Conservation (phyloP, 345 rosid species). For the Iberis pinnata region DNA sequence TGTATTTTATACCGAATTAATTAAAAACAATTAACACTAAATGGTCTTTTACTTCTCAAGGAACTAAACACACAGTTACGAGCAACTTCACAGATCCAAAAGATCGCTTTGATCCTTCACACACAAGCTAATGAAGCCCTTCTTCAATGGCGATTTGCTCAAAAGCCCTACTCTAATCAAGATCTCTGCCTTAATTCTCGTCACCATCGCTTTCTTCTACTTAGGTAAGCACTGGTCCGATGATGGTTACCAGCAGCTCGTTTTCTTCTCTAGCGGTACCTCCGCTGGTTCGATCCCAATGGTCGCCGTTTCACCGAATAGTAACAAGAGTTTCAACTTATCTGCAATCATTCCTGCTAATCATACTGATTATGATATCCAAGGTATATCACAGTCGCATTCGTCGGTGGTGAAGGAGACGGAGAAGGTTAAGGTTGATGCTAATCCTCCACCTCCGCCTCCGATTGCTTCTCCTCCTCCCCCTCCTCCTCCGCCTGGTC, state of each 20-base stretch:
- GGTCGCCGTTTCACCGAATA: slow-evolving; percentile 59
- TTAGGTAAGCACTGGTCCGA: slow-evolving; percentile 84
- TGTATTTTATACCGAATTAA: no score
- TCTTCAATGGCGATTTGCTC: slow-evolving; percentile 40
- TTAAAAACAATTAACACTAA: no score
- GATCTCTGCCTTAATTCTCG: slow-evolving; percentile 44
- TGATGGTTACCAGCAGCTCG: slow-evolving; percentile 50
- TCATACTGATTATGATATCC: slow-evolving; percentile 13
- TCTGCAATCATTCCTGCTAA: slow-evolving; percentile 39
- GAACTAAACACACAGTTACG: neutral
- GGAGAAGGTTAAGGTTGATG: neutral
- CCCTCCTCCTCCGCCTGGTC: slow-evolving; percentile 27
- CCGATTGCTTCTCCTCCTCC: slow-evolving; percentile 18
- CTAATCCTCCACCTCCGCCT: slow-evolving; percentile 15
- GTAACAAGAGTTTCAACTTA: slow-evolving; percentile 39
- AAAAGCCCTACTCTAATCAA: slow-evolving; percentile 40
- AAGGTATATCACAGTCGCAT: slow-evolving; percentile 1
- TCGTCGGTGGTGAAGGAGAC: slow-evolving; percentile 24
- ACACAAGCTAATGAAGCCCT: slow-evolving; percentile 52
- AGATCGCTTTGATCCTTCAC: slow-evolving; percentile 24
- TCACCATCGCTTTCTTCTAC: slow-evolving; percentile 73
- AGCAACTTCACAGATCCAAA: slow-evolving; percentile 20
- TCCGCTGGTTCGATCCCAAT: slow-evolving; percentile 20
- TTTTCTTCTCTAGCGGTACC: slow-evolving; percentile 58
- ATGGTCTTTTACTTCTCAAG: no score